These are phyloP conservation scores for Tirmania nivea DNA, from an alignment of 495 filamentous ascomycete genomes.

Conservation along the genomic window DNA sequence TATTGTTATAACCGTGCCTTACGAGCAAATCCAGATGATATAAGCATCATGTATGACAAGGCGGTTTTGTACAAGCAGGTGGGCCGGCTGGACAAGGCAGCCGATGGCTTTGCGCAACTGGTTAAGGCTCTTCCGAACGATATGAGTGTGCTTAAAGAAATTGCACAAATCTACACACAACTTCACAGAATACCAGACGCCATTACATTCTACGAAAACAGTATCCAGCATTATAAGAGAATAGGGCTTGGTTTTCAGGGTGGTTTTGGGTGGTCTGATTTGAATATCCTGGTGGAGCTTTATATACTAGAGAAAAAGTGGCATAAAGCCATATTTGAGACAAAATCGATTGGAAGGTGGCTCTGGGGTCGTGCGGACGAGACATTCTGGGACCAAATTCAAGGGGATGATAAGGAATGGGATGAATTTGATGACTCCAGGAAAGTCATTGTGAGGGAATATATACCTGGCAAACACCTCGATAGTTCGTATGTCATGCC, in stretches of 20 bases:
- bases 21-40: constrained; percentile 18
- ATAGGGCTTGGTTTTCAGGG: constrained; percentile 14
- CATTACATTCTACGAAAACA: constrained; percentile 15
- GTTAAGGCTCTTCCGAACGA: constrained; percentile 16
- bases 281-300: constrained; percentile 67
- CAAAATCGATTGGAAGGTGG: constrained; percentile 60
- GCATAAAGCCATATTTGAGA: constrained; percentile 38
- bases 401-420: constrained; percentile 78
- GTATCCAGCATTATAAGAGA: constrained; percentile 17
- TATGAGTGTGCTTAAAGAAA: constrained; percentile 17
- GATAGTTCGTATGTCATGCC: constrained; percentile 55
- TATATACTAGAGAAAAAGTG: constrained; percentile 39
- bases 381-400: constrained; percentile 53
- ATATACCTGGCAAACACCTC: constrained; percentile 32
- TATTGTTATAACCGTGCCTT: constrained; percentile 20
- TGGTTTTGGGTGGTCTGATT: constrained; percentile 54
- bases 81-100: constrained; percentile 14
- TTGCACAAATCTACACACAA: constrained; percentile 15
- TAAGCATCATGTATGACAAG: constrained; percentile 19
- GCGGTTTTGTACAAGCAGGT: constrained; percentile 16
- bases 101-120: constrained; percentile 16
- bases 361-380: constrained; percentile 55
- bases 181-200: constrained; percentile 13
- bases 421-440: constrained; percentile 52
- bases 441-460: constrained; percentile 30